Evolutionary conservation across 139 green algal species (phyloP), one percentile per base, ranked within the genome.

Genomic region (Coelastrella sp.): DNA sequence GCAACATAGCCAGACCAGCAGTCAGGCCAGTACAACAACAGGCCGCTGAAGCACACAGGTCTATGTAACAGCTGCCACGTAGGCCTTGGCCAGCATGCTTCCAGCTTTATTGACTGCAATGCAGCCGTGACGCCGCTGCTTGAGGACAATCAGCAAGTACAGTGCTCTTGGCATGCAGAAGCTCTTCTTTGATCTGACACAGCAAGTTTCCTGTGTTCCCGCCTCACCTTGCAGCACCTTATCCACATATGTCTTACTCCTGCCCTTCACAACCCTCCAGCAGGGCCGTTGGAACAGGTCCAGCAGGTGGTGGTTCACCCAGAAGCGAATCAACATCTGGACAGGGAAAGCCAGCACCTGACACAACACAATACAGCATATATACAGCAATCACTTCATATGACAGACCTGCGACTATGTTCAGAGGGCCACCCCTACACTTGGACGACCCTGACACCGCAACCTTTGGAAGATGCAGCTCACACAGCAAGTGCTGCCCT

Each of bases 241-340:
- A 17, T 97, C 73, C 10, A 99, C 97, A 91, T 99, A 99, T 14
- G 81, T 74, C 82, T 94, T 90, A 85, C 93, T 96, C 57, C 97
- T 94, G 1, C 94, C 96, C 80, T 95, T 96, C 14, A 99, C 96
- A 7, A 99, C 97, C 15, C 97, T 93, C 97, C 97, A 99, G 27
- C 96, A 78, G 3, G 97, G 97, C 22, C 97, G 94, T 87, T 98
- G 94, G 61, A 95, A 93, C 68, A 98, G 24, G 91, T 99, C 96
- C 61, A 99, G 94, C 90, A 99, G 95, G 94, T 99, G 98, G 93
- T 99, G 98, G 93, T 99, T 99, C 7, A 95, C 92, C 97, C 98
- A 99, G 91, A 99, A 99, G 19, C 94, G 95, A 0, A 99, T 89
- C 68, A 99, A 94, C 92, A 97, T 97, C 24, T 83, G 61, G 10